Evolutionary conservation across 192 early-diverging fungal species (phyloP), one percentile per base, ranked within the genome.

Genomic region (Coemansia sp.): DNA sequence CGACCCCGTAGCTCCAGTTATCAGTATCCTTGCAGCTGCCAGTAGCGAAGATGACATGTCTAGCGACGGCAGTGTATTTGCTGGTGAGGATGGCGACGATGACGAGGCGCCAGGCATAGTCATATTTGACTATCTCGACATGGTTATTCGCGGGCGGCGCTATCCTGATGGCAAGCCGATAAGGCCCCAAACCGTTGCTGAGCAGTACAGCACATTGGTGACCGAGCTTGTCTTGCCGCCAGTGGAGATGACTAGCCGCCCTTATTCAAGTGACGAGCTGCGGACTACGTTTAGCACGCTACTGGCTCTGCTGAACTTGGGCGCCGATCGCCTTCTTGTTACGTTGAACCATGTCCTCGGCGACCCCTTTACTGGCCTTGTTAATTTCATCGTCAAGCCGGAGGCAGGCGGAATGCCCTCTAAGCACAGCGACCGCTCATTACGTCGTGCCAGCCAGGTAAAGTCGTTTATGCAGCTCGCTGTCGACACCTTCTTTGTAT

Each of bases 391-490:
- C 38, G 58, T 83, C 29, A 74, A 74, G 60, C 80, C 76, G 9
- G 38, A 15, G 0, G 60, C 71, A 0, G 36, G n/a, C 5, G 19
- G 62, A 15, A 15, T 32, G 4, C 7, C 38, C 2, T 19, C 32
- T 12, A 50, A 63, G 17, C 51, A 46, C 58, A 67, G 75, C 38
- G 80, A 78, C 27, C 75, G 80, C 2, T 69, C 66, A 5, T 21
- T 83, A 59, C 72, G 80, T 17, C 80, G 80, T 17, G 72, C 80
- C 23, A 83, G 80, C 58, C 75, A 74, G 48, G 80, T 83, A 50
- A 83, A 83, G 73, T 69, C 80, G 42, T 45, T 83, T 19, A 38
- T 70, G 4, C 80, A 82, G 66, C 71, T 75, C 10, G 70, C 75
- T 7, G 76, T 82, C 11, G 80, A 82, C 41, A 72, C 80, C 3